Evolutionary conservation across 805 yeast genomes (phyloP).

Genomic region (Ogataea henricii): DNA sequence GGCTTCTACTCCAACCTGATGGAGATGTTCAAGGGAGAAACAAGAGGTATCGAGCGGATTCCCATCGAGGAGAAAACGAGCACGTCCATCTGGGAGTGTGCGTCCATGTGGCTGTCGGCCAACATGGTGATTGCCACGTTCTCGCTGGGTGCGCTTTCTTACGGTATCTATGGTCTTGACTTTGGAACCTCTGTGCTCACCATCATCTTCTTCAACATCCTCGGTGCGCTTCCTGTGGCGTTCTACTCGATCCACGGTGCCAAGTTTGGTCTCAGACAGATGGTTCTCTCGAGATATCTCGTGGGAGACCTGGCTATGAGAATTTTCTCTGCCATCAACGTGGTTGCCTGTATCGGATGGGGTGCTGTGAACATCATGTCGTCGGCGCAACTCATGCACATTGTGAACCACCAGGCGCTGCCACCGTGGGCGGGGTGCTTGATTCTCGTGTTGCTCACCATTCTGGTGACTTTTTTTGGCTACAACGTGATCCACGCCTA

Average conservation of each 20-base stretch:
- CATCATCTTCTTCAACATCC: constrained; percentile 69
- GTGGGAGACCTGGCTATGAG: constrained; percentile 77
- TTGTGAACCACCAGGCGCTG: constrained; percentile 62
- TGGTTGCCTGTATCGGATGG: constrained; percentile 93
- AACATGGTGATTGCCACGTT: constrained; percentile 84
- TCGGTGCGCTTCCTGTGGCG: constrained; percentile 82
- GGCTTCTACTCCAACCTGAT: constrained; percentile 27
- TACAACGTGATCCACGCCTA: constrained; percentile 78
- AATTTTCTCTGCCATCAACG: constrained; percentile 74
- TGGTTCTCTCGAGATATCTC: constrained; percentile 76
- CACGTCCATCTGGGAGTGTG: constrained; percentile 65
- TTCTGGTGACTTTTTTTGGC: constrained; percentile 79
- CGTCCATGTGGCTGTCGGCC: constrained; percentile 90
- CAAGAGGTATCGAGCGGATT: constrained; percentile 79
- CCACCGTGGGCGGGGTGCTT: constrained; percentile 94
- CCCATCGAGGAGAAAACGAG: constrained; percentile 78
- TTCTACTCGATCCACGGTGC: constrained; percentile 83
- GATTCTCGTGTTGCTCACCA: constrained; percentile 66
- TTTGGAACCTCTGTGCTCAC: constrained; percentile 71
- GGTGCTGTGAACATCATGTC: constrained; percentile 90
- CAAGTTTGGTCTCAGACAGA: constrained; percentile 83
- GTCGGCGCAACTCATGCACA: constrained; percentile 79
- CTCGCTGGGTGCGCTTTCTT: constrained; percentile 73
- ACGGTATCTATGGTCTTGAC: constrained; percentile 60
- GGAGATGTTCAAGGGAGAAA: constrained; percentile 47